phyloP scores from a whole-genome alignment of 129 eudicot genomes.

The Mikania micrantha region DNA sequence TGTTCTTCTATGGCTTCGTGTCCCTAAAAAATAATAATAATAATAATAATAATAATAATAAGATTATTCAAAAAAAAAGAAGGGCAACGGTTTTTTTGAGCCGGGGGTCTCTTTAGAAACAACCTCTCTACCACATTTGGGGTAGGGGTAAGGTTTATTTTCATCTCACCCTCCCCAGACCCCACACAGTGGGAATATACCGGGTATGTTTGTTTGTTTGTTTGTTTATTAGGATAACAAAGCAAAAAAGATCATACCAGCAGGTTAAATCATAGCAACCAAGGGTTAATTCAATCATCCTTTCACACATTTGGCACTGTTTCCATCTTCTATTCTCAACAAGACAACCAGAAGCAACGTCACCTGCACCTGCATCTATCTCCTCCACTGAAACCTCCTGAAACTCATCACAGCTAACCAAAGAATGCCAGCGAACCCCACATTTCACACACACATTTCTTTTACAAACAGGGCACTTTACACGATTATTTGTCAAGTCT shows the following conservation, averaged over 20 bases:
- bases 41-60: too few relatives aligned
- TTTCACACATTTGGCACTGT: constrained; percentile 56
- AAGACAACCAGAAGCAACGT: constrained; percentile 29
- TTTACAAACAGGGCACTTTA: constrained; percentile 59
- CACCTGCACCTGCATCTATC: constrained; percentile 30
- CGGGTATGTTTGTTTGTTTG: too few relatives aligned
- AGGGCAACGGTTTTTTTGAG: too few relatives aligned
- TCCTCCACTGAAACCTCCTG: constrained; percentile 13
- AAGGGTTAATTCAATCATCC: constrained; percentile 56
- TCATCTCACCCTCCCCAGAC: too few relatives aligned
- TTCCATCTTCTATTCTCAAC: constrained; percentile 46
- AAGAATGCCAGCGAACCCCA: constrained; percentile 73
- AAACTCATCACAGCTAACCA: constrained; percentile 55
- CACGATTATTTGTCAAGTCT: constrained; percentile 30
- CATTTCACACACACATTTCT: constrained; percentile 56
- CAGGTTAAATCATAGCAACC: constrained; percentile 64
- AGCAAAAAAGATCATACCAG: constrained; percentile 42
- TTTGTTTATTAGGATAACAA: too few relatives aligned
- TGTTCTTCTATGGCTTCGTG: too few relatives aligned
- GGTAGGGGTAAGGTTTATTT: too few relatives aligned
- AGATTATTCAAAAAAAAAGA: too few relatives aligned
- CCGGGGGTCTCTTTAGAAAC: too few relatives aligned
- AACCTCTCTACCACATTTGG: too few relatives aligned
- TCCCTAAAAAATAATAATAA: too few relatives aligned
- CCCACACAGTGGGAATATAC: too few relatives aligned